Evolutionary conservation across 2,329 filamentous ascomycete species (phyloP), one percentile per base, ranked within the genome.

Genomic region (Pseudogymnoascus sp.): DNA sequence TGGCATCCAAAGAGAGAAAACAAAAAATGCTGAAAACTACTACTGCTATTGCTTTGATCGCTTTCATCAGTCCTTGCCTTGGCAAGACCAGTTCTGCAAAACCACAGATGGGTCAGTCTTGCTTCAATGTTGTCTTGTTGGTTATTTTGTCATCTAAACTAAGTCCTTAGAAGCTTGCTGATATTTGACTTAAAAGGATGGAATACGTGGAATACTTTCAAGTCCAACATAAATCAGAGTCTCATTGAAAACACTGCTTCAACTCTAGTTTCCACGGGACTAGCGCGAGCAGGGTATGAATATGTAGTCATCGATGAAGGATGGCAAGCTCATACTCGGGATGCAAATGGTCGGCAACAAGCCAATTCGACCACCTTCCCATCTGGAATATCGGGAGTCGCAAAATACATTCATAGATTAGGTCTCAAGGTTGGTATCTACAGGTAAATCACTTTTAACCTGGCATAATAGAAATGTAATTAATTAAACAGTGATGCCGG

Each of bases 121-220:
- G 37, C 40, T 61, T 66, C 40, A 51, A 63, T 16, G 8, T 42
- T 63, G 16, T 63, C 60, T 42, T 14, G 39, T 11, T 18, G 18
- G 11, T 21, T 8, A 18, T 42, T 42, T 42, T 42, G 1, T 42
- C 16, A 42, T 12, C 8, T 1, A 42, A 21, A 12, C 40, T 10
- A 21, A 39, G n/a, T 21, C 65, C 5, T 68, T 67, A 12, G 40
- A 45, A 45, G 10, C 18, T 12, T 45, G 40, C 40, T 45, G 10
- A 45, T 21, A 67, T 68, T 68, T 63, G 63, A 67, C n/a, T 69
- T 68, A 62, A 68, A 70, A 47, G 39, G 70, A 12, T 72, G 69
- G 70, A 40, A 40, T n/a, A 18, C 39, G 7, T 40, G 39, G 39
- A 40, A 40, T 40, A 40, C 39, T 18, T 40, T 40, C 8, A 40